phyloP scores from a whole-genome alignment of 345 rosid species.

The Brassica juncea region DNA sequence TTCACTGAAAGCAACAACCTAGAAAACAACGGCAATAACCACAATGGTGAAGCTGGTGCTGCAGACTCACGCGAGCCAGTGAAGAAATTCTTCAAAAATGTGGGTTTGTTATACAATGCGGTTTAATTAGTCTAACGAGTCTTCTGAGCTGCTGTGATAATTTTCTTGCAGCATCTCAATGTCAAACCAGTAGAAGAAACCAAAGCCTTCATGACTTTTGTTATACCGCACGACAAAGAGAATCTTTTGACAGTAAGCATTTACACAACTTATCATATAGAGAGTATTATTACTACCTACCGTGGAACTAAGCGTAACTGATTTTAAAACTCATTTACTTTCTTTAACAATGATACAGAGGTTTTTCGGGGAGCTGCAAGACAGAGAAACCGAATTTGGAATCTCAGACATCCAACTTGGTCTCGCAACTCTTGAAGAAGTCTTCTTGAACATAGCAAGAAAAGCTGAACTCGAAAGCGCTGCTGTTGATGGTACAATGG shows the following conservation, averaged over 20 bases:
- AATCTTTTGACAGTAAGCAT: slow-evolving; percentile 58
- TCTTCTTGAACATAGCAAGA: slow-evolving; percentile 89
- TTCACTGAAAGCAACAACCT: slow-evolving; percentile 52
- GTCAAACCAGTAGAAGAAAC: slow-evolving; percentile 70
- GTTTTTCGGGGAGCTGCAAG: slow-evolving; percentile 73
- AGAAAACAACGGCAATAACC: slow-evolving; percentile 32
- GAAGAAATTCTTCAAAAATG: slow-evolving; percentile 72
- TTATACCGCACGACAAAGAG: slow-evolving; percentile 84
- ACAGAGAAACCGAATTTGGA: slow-evolving; percentile 59
- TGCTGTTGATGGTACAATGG: slow-evolving; percentile 71
- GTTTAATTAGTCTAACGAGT: not conserved
- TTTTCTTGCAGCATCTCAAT: slow-evolving; percentile 57
- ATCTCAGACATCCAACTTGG: slow-evolving; percentile 87
- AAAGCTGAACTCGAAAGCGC: slow-evolving; percentile 93
- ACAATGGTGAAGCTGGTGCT: slow-evolving; percentile 37
- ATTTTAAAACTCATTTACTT: not conserved
- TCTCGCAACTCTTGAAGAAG: slow-evolving; percentile 94
- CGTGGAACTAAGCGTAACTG: not conserved
- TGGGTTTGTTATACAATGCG: slow-evolving; percentile 38
- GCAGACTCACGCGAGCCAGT: slow-evolving; percentile 51
- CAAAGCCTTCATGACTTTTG: slow-evolving; percentile 69
- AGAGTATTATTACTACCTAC: not conserved
- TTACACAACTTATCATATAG: not conserved
- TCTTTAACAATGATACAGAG: slow-evolving; percentile 41
- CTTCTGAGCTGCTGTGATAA: not conserved